Base-by-base conservation (phyloP, 192 early-diverging fungal species). In the Piromyces finnis region DNA sequence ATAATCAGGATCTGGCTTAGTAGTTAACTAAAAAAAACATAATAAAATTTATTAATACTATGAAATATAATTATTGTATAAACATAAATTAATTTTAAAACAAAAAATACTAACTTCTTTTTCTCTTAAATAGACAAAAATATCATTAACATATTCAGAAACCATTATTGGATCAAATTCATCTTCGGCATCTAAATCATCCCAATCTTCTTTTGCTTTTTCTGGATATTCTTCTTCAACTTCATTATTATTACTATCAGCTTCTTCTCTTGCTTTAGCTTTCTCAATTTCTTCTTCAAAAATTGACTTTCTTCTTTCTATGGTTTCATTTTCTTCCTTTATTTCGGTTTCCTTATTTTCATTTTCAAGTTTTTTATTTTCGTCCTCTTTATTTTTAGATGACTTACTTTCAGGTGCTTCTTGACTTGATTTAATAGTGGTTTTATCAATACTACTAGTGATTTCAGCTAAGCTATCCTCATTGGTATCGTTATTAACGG, bases 111-210 rank as follows among this genome's bases (percentile, higher is more conserved):
- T 78, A 32, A 92, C 87, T 91, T 96, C 96, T 12, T 90, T 84
- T 28, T 92, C 83, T 41, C 84, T 87, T 90, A 98, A 85, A 86
- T 97, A 94, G 28, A 92, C 86, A 83, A 97, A 95, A 79, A 99
- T 98, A 22, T 99, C 96, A 29, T 82, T 83, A 17, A 93, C 93
- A 84, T 99, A 99, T 84, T 98, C 97, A 22, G 96, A 86, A 0
- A 96, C 93, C 92, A 98, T 95, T 85, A 95, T 85, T 0, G 96
- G 96, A 86, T 99, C 98, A 78, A 88, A 83, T 12, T 82, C 79
- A 30, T 96, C 93, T 37, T 92, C 92, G 5, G 90, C 90, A 81
- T 96, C 95, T 29, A 96, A 84, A 80, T 95, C 94, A n/a, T 92
- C 91, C 91, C 91, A 92, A 77, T 80, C 82, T 35, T 78, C 77